Conservation (phyloP, 257 asterid genomes). For the Solanum lycopersicoides region DNA sequence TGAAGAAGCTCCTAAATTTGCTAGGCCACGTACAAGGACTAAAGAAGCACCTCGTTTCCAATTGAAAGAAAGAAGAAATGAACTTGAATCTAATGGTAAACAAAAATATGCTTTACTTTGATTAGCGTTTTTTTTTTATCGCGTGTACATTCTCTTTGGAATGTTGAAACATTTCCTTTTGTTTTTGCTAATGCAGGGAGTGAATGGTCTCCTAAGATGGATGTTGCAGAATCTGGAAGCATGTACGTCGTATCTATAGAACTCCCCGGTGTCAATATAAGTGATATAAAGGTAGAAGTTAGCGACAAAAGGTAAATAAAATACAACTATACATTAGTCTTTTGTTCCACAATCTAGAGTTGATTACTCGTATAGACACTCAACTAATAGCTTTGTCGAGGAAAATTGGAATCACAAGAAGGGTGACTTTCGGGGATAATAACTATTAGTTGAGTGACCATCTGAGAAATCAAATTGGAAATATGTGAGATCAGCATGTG, state of each 20-base stretch:
- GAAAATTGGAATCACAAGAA: too few relatives aligned
- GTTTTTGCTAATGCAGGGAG: not conserved
- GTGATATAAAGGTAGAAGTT: constrained; percentile 55
- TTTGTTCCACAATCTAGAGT: not conserved
- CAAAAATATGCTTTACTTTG: not conserved
- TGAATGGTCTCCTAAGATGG: constrained; percentile 72
- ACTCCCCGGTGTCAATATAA: constrained; percentile 58
- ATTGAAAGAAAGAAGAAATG: constrained; percentile 12
- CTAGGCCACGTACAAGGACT: constrained; percentile 30
- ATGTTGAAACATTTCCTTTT: not conserved
- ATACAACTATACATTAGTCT: not conserved
- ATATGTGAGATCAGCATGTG: not conserved
- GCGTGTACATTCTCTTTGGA: not conserved
- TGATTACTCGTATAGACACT: not conserved
- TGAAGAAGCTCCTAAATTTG: constrained; percentile 40
- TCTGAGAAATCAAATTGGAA: not conserved
- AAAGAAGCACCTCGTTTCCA: constrained; percentile 1
- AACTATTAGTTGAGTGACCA: too few relatives aligned
- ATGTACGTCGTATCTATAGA: constrained; percentile 46
- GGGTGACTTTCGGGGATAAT: not conserved
- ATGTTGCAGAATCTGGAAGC: constrained; percentile 56
- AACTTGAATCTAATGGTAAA: constrained; percentile 29
- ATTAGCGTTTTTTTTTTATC: not conserved
- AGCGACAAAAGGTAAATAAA: constrained; percentile 34
- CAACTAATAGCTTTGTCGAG: not conserved